Percentiles rank a stretch among this genome's conserved stretches.
These are phyloP conservation scores for Aspergillus sp. DNA, from an alignment of 2,329 filamentous ascomycete genomes.

Conservation along the genomic window DNA sequence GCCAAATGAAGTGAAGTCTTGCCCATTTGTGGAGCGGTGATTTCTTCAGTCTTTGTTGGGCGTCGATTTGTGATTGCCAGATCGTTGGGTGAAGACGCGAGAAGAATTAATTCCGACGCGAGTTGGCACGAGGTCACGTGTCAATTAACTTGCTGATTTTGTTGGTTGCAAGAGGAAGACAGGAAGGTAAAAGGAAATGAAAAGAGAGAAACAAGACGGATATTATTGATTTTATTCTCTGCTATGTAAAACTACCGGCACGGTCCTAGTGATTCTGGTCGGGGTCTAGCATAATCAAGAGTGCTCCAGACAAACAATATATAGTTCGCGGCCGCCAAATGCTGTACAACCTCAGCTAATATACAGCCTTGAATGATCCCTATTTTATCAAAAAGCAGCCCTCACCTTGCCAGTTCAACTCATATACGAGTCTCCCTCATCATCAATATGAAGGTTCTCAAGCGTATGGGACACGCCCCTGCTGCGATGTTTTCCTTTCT, in stretches of 20 bases:
- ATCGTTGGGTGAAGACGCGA: not conserved
- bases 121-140: slow-evolving; percentile 26
- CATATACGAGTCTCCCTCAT: slow-evolving; percentile 2
- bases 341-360: no score
- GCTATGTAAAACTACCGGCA: no score
- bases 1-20: not conserved
- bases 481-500: slow-evolving; percentile 25
- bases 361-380: no score
- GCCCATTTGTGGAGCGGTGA: not conserved
- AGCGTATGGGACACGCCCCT: slow-evolving; percentile 23
- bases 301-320: no score
- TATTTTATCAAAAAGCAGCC: no score
- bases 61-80: not conserved
- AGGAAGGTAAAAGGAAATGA: no score
- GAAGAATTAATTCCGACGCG: slow-evolving; percentile 9
- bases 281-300: no score
- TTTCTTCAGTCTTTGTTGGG: not conserved
- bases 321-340: no score
- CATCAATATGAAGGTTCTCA: slow-evolving; percentile 22
- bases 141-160: not conserved
- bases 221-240: no score
- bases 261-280: no score
- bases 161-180: no score
- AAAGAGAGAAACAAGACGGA: no score
- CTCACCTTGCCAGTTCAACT: not conserved